These are phyloP conservation scores for Geoglossum cookeanum DNA, from an alignment of 2,329 filamentous ascomycete genomes.

Conservation along the genomic window DNA sequence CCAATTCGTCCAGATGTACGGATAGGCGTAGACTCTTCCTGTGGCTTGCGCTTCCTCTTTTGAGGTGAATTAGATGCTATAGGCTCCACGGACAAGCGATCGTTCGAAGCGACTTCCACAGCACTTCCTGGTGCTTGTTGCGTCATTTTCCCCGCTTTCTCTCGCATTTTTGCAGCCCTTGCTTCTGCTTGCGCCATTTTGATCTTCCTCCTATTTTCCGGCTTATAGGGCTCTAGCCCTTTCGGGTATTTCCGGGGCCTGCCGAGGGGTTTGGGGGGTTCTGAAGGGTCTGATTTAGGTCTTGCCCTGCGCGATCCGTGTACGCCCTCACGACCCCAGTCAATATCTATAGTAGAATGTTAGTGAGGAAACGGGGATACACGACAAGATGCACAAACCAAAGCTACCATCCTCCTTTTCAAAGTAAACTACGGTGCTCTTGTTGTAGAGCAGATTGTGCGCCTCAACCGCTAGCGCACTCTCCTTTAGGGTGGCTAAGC, in stretches of 20 bases:
- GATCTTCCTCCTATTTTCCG: slow-evolving; percentile 1
- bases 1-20: background rate
- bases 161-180: background rate
- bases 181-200: background rate
- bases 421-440: background rate
- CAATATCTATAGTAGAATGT: slow-evolving; percentile 5
- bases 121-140: slow-evolving; percentile 1
- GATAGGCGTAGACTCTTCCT: background rate
- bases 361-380: background rate
- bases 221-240: slow-evolving; percentile 6
- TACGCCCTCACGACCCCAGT: background rate
- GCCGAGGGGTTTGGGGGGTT: slow-evolving; percentile 2
- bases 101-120: background rate
- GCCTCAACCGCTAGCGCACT: slow-evolving; percentile 14
- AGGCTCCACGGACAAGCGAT: background rate
- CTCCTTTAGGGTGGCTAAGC: slow-evolving; percentile 25
- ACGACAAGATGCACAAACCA: background rate
- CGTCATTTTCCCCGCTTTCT: slow-evolving; percentile 5
- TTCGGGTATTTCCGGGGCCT: slow-evolving; percentile 7
- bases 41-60: background rate
- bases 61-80: background rate
- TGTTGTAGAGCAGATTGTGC: background rate
- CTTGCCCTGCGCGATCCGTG: background rate
- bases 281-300: background rate
- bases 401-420: background rate